Evolutionary conservation across 352 stramenopile genomes (phyloP), one percentile per base, ranked within the genome.

Genomic region (Phytophthora sp.): DNA sequence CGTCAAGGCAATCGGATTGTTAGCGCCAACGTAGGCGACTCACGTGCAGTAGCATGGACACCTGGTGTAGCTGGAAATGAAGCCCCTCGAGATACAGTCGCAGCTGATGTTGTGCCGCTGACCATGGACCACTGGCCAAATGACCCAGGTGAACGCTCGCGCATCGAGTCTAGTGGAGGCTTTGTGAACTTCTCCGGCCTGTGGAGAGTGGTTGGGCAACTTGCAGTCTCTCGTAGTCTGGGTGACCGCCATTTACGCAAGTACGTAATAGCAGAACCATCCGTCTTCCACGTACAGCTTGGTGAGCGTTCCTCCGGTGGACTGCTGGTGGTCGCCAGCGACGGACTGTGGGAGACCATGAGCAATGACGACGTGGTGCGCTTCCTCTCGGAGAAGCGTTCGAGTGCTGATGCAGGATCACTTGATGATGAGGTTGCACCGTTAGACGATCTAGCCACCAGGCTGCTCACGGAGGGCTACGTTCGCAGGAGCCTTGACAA

Each of bases 401-500:
- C 39, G 46, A 23, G 9, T 24, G 2, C 10, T 53, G 72, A 54
- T 43, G 61, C n/a, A 53, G 77, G 34, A 79, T 72, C 23, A 56
- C 86, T n/a, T n/a, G n/a, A n/a, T n/a, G n/a, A 70, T 52, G 73
- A 18, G 4, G 2, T 4, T 17, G n/a, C 30, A 7, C 52, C 54
- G 10, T 71, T 98, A 7, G 70, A 96, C 66, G 71, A 81, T 41
- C 72, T 94, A 41, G 89, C 92, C 10, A 69, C 92, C 41, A 53
- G 84, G 15, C 62, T 98, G n/a, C 81, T 95, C 5, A 72, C 93
- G 18, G 93, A 98, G 66, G 89, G 93, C 26, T 98, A 97, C 61
- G 81, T 98, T n/a, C 83, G 94, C 43, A 96, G 96, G 43, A 98
- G 89, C 44, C 88, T 89, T 5, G 96, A 99, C 64, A 99, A 99